Evolutionary conservation across 768 basidiomycete species (phyloP).

Genomic region (Lactifluus hygrophoroides): DNA sequence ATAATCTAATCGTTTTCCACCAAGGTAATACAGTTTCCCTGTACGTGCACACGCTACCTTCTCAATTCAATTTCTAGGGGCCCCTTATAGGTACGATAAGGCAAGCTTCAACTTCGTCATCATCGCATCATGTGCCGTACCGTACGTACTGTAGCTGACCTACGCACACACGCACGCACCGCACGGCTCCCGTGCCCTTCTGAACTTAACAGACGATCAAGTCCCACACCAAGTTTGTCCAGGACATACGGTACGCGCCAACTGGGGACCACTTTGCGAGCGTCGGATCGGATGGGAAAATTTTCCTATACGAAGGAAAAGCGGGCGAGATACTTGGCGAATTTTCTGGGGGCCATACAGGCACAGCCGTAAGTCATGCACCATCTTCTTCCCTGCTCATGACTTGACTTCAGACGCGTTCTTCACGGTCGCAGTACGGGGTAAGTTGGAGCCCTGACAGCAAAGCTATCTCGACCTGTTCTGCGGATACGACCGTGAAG

Average conservation of each 20-base stretch:
- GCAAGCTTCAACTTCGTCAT: conserved; percentile 27
- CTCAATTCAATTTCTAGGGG: conserved; percentile 36
- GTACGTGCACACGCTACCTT: background rate
- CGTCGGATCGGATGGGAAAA: conserved; percentile 80
- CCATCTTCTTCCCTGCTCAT: background rate
- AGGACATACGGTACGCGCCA: conserved; percentile 77
- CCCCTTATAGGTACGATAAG: conserved; percentile 87
- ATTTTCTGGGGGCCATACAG: conserved; percentile 63
- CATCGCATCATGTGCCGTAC: background rate
- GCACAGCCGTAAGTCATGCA: conserved; percentile 53
- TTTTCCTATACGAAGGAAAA: conserved; percentile 87
- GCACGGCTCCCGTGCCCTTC: too few relatives aligned
- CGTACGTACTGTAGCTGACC: background rate
- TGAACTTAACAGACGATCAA: conserved; percentile 52
- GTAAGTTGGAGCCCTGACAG: conserved; percentile 76
- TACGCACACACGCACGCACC: too few relatives aligned
- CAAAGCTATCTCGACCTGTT: conserved; percentile 67
- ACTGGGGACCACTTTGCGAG: conserved; percentile 81
- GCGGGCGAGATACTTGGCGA: conserved; percentile 72
- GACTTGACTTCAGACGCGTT: background rate
- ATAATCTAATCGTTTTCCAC: conserved; percentile 73
- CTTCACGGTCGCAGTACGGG: conserved; percentile 41
- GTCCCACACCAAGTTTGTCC: conserved; percentile 87
- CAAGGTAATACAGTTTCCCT: conserved; percentile 40
- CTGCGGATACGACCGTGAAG: conserved; percentile 81